A percentile compares a stretch with the other conserved stretches of the same genome.
phyloP scores from a whole-genome alignment of 1,284 basidiomycete genomes.

The Earliella scabrosa region DNA sequence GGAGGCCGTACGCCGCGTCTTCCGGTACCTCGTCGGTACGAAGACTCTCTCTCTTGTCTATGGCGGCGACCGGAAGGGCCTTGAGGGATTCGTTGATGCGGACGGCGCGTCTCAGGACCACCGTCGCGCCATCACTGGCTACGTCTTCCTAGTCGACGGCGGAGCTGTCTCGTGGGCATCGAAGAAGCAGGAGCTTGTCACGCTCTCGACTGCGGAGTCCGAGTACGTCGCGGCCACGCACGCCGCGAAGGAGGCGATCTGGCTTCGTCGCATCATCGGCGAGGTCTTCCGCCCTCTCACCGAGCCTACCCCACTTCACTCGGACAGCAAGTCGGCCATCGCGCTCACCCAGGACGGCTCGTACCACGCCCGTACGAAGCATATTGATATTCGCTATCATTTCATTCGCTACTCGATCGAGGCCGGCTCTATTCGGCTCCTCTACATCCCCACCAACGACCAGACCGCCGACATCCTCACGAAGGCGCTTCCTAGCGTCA shows the following conservation, averaged over 20 bases:
- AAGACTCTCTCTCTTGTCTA: neutral
- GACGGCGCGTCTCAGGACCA: too few species aligned
- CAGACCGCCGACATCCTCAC: too few species aligned
- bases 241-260: too few species aligned
- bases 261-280: conserved; percentile 25
- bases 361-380: conserved; percentile 34
- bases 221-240: conserved; percentile 28
- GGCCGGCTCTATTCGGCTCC: too few species aligned
- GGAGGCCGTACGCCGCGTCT: conserved; percentile 22
- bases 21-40: conserved; percentile 20
- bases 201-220: conserved; percentile 11
- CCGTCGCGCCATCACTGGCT: conserved; percentile 38
- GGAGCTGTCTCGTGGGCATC: conserved; percentile 37
- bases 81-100: conserved; percentile 7
- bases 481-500: too few species aligned
- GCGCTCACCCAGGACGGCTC: too few species aligned
- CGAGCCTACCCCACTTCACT: conserved; percentile 22
- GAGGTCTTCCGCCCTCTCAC: conserved; percentile 18
- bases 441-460: too few species aligned
- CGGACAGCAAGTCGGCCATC: too few species aligned
- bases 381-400: conserved; percentile 40
- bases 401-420: conserved; percentile 35
- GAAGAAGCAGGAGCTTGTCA: conserved; percentile 35
- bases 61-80: neutral
- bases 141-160: conserved; percentile 28